A percentile compares a stretch with the other conserved stretches of the same genome.
These are phyloP conservation scores for Mycena epipterygia DNA, from an alignment of 768 basidiomycete genomes.

Conservation along the genomic window DNA sequence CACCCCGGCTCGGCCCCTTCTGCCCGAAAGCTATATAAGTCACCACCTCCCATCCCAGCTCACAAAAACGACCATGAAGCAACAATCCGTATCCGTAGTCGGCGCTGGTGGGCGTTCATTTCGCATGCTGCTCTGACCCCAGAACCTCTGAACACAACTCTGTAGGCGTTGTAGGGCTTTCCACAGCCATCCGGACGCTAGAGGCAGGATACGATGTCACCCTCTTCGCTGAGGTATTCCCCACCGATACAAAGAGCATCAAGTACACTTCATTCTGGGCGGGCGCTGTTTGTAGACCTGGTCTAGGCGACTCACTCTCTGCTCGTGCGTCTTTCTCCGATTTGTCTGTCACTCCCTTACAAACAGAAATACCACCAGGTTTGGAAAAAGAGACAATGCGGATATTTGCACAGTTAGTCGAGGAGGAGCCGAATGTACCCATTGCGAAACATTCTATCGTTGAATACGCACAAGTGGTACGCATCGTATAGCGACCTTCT, in stretches of 20 bases:
- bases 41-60: too few species aligned
- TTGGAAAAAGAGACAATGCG: conserved; percentile 17
- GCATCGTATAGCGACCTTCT: not conserved
- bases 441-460: conserved; percentile 2
- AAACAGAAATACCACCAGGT: not conserved
- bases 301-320: not conserved
- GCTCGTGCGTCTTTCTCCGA: not conserved
- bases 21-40: too few species aligned
- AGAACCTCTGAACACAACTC: too few species aligned
- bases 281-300: conserved; percentile 19
- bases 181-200: conserved; percentile 65
- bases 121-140: not conserved
- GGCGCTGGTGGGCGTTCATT: conserved; percentile 6
- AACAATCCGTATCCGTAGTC: conserved; percentile 10
- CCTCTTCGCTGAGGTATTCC: conserved; percentile 64
- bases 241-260: conserved; percentile 61
- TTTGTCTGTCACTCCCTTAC: not conserved
- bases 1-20: too few species aligned
- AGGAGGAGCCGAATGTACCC: conserved; percentile 21
- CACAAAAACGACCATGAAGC: conserved; percentile 6
- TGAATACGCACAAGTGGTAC: conserved; percentile 7
- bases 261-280: conserved; percentile 72
- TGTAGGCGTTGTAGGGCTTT: conserved; percentile 67
- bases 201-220: conserved; percentile 61
- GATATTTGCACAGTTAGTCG: not conserved